These are phyloP conservation scores for Paracamarosporium sp. DNA, from an alignment of 2,329 filamentous ascomycete species.

Conservation along the genomic window DNA sequence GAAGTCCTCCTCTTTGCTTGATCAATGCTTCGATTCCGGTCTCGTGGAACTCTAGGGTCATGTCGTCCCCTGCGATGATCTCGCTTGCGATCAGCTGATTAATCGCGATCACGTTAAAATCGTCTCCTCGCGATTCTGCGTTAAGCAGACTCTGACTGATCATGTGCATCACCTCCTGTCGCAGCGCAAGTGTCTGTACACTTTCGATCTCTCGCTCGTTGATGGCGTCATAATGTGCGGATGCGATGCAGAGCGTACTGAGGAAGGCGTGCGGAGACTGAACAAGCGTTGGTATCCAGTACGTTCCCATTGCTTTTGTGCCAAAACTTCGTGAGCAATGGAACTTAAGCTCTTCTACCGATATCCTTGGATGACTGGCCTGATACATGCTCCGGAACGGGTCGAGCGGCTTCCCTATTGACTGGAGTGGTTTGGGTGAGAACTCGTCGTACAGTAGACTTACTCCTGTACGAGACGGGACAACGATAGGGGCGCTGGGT, in stretches of 20 bases:
- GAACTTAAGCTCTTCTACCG: slow-evolving; percentile 42
- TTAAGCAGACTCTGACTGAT: slow-evolving; percentile 35
- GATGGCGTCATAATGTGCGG: slow-evolving; percentile 42
- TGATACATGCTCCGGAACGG: slow-evolving; percentile 46
- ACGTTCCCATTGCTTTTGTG: slow-evolving; percentile 36
- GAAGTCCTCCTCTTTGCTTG: slow-evolving; percentile 40
- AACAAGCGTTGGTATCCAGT: slow-evolving; percentile 45
- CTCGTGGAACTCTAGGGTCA: slow-evolving; percentile 33
- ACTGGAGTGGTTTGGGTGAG: slow-evolving; percentile 25
- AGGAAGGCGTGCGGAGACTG: slow-evolving; percentile 43
- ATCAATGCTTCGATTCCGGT: slow-evolving; percentile 40
- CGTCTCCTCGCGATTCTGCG: slow-evolving; percentile 27
- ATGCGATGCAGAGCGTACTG: slow-evolving; percentile 45
- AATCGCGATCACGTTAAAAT: slow-evolving; percentile 44
- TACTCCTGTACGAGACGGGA: slow-evolving; percentile 17
- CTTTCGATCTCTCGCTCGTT: slow-evolving; percentile 31
- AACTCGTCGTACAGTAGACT: slow-evolving; percentile 27
- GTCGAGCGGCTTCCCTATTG: slow-evolving; percentile 39
- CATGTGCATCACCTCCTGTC: slow-evolving; percentile 43
- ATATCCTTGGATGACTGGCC: slow-evolving; percentile 32
- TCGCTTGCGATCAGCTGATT: slow-evolving; percentile 45
- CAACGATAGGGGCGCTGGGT: slow-evolving; percentile 28
- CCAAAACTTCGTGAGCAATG: slow-evolving; percentile 44
- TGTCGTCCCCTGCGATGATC: slow-evolving; percentile 36
- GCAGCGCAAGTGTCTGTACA: slow-evolving; percentile 36